These are phyloP conservation scores for Saprolegnia diclina DNA, from an alignment of 352 stramenopile genomes.

Conservation along the genomic window DNA sequence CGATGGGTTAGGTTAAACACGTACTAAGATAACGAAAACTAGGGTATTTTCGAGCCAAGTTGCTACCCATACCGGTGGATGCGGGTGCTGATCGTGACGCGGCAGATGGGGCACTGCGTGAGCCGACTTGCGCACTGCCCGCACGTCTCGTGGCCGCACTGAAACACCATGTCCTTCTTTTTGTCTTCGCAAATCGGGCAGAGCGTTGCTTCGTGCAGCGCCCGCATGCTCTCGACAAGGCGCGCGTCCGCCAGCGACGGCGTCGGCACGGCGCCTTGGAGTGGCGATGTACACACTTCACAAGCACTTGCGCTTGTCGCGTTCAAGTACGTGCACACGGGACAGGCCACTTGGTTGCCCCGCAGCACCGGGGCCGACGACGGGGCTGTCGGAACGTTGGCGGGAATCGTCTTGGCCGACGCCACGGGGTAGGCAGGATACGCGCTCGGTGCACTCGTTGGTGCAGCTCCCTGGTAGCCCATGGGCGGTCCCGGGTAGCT, in stretches of 20 bases:
- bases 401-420: background rate
- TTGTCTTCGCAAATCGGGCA: conserved; percentile 73
- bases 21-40: too few relatives aligned
- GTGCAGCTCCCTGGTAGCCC: too few relatives aligned
- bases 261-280: background rate
- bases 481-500: background rate
- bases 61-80: conserved; percentile 58
- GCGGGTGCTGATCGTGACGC: conserved; percentile 61
- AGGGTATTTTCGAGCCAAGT: too few relatives aligned
- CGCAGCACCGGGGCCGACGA: background rate
- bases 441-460: too few relatives aligned
- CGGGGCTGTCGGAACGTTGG: background rate
- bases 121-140: conserved; percentile 45
- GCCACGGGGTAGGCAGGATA: background rate
- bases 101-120: conserved; percentile 62
- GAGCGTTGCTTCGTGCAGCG: conserved; percentile 56
- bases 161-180: conserved; percentile 75
- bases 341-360: conserved; percentile 3
- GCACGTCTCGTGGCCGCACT: conserved; percentile 81
- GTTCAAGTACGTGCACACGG: conserved; percentile 23
- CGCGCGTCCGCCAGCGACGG: background rate
- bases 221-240: conserved; percentile 1
- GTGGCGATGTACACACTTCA: background rate
- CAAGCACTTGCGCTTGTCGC: background rate
- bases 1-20: too few relatives aligned